Evolutionary conservation across 1,139 yeast species (phyloP).

Genomic region (Geotrichum histeridarum): DNA sequence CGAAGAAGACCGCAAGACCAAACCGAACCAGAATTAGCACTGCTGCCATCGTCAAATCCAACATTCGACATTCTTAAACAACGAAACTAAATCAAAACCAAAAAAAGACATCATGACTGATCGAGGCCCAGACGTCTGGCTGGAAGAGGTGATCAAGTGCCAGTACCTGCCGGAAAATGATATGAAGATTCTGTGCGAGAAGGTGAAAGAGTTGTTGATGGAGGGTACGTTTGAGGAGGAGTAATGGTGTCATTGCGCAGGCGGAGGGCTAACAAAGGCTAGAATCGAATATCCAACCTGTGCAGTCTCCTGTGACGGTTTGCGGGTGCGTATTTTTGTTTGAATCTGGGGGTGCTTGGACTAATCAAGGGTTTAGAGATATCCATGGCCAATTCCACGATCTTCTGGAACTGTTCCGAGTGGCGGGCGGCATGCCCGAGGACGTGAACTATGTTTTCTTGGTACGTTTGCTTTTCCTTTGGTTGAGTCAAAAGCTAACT

Average conservation of each 20-base stretch:
- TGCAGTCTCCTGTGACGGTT: conserved; percentile 93
- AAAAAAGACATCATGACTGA: conserved; percentile 48
- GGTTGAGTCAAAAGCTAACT: background rate
- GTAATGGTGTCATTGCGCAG: background rate
- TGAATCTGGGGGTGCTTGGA: background rate
- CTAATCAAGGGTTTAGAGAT: conserved; percentile 41
- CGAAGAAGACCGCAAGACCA: no score
- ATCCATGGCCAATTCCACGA: conserved; percentile 98
- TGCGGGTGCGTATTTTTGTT: conserved; percentile 52
- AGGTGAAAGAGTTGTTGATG: conserved; percentile 83
- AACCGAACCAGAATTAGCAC: no score
- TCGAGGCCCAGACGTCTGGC: conserved; percentile 94
- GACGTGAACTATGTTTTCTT: conserved; percentile 69
- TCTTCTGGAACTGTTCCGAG: conserved; percentile 80
- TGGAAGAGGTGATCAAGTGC: conserved; percentile 88
- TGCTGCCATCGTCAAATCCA: no score
- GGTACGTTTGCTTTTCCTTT: conserved; percentile 22
- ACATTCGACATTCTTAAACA: no score
- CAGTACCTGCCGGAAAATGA: conserved; percentile 84
- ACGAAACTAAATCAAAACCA: background rate
- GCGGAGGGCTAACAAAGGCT: background rate
- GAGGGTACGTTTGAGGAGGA: conserved; percentile 42
- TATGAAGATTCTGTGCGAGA: conserved; percentile 93
- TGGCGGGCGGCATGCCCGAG: conserved; percentile 91
- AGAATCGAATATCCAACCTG: conserved; percentile 94